Conservation (phyloP, 1,139 yeast species). For the Oligophagozyma castellii region DNA sequence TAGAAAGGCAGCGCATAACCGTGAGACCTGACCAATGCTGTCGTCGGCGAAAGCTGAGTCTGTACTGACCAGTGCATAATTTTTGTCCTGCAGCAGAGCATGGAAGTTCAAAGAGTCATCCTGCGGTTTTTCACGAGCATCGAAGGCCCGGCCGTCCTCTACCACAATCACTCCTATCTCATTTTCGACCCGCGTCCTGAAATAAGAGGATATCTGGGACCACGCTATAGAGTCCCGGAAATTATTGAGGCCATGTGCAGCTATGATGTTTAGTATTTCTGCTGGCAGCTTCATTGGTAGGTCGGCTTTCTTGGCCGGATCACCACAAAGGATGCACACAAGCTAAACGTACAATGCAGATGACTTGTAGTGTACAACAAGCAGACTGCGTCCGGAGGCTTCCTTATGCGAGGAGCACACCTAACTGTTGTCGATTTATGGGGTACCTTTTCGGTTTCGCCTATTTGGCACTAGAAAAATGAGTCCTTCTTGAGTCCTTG, state of each 20-base stretch:
- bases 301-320: no score
- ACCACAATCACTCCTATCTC: slow-evolving; percentile 8
- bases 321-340: no score
- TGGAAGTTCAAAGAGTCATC: slow-evolving; percentile 4
- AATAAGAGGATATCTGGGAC: slow-evolving; percentile 8
- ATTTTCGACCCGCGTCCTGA: slow-evolving; percentile 5
- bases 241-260: slow-evolving; percentile 8
- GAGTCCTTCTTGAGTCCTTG: no score
- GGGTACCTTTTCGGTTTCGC: no score
- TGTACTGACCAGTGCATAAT: slow-evolving; percentile 4
- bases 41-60: slow-evolving; percentile 4
- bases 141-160: slow-evolving; percentile 5
- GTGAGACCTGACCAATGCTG: slow-evolving; percentile 2
- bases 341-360: no score
- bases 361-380: no score
- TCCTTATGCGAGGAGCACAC: no score
- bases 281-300: slow-evolving; percentile 7
- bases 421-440: no score
- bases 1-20: slow-evolving; percentile 2
- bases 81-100: slow-evolving; percentile 4
- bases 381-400: no score
- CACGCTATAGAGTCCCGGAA: slow-evolving; percentile 9
- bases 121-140: neutral
- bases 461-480: no score
- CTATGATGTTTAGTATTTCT: slow-evolving; percentile 9